Conservation (phyloP, 2,329 filamentous ascomycete species). For the Fusarium decemcellulare region DNA sequence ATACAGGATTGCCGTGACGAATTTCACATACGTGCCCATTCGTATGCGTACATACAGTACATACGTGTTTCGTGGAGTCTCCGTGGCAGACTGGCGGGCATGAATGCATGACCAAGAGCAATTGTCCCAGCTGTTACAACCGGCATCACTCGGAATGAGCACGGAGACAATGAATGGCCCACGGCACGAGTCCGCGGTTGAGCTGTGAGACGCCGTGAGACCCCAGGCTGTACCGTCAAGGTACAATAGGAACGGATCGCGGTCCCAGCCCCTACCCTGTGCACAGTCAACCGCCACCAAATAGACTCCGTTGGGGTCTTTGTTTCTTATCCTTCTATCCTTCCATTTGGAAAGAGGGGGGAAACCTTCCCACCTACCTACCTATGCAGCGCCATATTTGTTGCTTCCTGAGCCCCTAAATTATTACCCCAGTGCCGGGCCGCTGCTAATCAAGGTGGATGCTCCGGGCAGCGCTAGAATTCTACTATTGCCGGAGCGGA, state of each 20-base stretch:
- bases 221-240: slow-evolving; percentile 27
- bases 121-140: not conserved
- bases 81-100: not conserved
- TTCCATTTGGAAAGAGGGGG: slow-evolving; percentile 24
- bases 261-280: slow-evolving; percentile 23
- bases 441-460: slow-evolving; percentile 31
- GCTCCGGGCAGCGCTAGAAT: slow-evolving; percentile 29
- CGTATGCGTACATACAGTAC: slow-evolving; percentile 15
- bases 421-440: slow-evolving; percentile 31
- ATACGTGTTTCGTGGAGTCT: not conserved
- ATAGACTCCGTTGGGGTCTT: slow-evolving; percentile 40
- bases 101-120: slow-evolving; percentile 10
- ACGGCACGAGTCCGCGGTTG: slow-evolving; percentile 15
- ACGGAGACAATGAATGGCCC: slow-evolving; percentile 1
- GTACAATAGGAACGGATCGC: slow-evolving; percentile 16
- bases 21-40: slow-evolving; percentile 17
- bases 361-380: not conserved
- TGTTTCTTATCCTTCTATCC: slow-evolving; percentile 18
- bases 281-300: slow-evolving; percentile 41
- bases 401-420: slow-evolving; percentile 28
- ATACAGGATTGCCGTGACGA: slow-evolving; percentile 23
- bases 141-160: not conserved
- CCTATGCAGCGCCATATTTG: not conserved
- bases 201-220: slow-evolving; percentile 24
- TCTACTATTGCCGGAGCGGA: slow-evolving; percentile 26